Evolutionary conservation across 257 asterid genomes (phyloP), one percentile per base, ranked within the genome.

Genomic region (Euphrasia confusa): DNA sequence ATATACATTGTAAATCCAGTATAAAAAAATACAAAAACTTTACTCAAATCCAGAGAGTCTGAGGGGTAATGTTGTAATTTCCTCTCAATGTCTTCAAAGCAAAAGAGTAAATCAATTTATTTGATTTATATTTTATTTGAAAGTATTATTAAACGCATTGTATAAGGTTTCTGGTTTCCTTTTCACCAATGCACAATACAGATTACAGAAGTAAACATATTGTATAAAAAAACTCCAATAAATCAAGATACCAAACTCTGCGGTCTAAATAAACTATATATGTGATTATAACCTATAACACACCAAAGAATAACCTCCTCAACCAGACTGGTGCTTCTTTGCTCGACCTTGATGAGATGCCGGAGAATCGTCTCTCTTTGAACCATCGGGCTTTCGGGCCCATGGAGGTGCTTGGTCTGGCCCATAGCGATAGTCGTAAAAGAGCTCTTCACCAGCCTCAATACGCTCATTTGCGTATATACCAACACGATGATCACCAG

Each of bases 401-500:
- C 97, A 89, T 6, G 71, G n/a, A 5, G 97, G 97, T 3, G 97
- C 95, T 72, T 84, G 81, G 68, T 87, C 96, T 8, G 97, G 99
- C 13, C 96, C 94, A 64, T 93, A 89, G 2, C 94, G 92, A 71
- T 89, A 93, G 61, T 93, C 99, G 44, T 93, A 89, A 73, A 93
- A 93, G 47, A 89, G 82, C 79, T 93, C 99, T 68, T 87, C 89
- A 10, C 95, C 84, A 48, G 94, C 87, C 60, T 79, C 94, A 33
- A 93, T 85, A 27, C 56, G 85, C 75, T 93, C 96, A 0, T 93
- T 93, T 11, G 99, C 97, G 59, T 79, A 93, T 44, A 93, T 93
- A 30, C 97, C 97, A 57, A 93, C 99, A n/a, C 96, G 96, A 71
- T 93, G 97, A 71, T 93, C 99, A 42, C 99, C 99, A 14, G 95